Evolutionary conservation across 2,329 filamentous ascomycete species (phyloP).

Genomic region (Cladosporium sp.): DNA sequence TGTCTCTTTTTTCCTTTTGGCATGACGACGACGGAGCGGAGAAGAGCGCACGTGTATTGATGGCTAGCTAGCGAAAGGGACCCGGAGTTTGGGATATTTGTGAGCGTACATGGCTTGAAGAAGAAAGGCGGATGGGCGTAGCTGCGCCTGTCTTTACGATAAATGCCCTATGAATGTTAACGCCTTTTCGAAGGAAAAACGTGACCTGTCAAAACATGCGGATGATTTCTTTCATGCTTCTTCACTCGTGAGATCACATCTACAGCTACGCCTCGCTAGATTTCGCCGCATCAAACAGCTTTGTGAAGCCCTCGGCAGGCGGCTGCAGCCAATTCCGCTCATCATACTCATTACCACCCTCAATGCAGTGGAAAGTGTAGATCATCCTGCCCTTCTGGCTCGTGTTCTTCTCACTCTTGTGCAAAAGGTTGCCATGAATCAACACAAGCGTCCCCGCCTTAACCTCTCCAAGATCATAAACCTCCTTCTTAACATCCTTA

Average conservation of each 20-base stretch:
- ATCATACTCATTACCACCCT: constrained; percentile 78
- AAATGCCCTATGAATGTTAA: constrained; percentile 19
- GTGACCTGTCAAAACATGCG: neutral
- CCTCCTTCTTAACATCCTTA: constrained; percentile 48
- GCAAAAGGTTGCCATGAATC: constrained; percentile 92
- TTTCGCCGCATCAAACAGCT: constrained; percentile 21
- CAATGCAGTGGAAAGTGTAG: constrained; percentile 97
- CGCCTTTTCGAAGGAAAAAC: constrained; percentile 4
- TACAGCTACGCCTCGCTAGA: neutral
- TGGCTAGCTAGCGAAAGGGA: constrained; percentile 15
- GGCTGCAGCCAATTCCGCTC: constrained; percentile 91
- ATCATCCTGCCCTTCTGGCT: constrained; percentile 87
- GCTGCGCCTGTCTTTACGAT: constrained; percentile 15
- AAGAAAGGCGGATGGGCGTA: neutral
- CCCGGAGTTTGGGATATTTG: constrained; percentile 17
- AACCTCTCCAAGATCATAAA: constrained; percentile 80
- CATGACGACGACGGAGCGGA: neutral
- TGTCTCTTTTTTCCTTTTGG: neutral
- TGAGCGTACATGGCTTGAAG: constrained; percentile 13
- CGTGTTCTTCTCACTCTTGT: constrained; percentile 92
- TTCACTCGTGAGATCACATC: neutral
- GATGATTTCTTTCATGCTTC: neutral
- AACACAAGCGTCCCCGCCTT: constrained; percentile 87
- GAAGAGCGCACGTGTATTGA: constrained; percentile 11
- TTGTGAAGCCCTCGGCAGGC: constrained; percentile 68